Percentiles rank a stretch among this genome's conserved stretches.
Conservation (phyloP, 768 basidiomycete genomes). For the Panaeolus cyanescens region DNA sequence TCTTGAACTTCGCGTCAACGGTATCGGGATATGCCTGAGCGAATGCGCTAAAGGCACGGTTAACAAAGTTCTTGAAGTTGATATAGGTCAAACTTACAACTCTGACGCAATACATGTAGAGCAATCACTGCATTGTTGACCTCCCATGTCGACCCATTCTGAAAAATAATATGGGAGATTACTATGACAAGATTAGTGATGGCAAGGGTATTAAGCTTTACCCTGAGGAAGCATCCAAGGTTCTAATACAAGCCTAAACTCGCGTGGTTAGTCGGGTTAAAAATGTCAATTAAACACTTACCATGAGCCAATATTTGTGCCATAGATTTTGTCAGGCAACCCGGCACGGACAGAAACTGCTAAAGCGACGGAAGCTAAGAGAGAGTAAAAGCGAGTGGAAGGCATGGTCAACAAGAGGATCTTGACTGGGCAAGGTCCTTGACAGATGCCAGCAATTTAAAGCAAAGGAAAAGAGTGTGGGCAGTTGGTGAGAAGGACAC, state of each 20-base stretch:
- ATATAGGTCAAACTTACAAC: constrained; percentile 46
- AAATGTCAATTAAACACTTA: constrained; percentile 38
- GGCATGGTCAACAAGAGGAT: constrained; percentile 15
- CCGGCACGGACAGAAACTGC: background rate
- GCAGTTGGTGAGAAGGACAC: background rate
- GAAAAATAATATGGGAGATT: background rate
- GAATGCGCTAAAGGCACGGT: constrained; percentile 47
- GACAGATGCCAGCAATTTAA: constrained; percentile 2
- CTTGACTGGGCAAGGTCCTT: background rate
- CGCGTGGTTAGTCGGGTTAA: constrained; percentile 8
- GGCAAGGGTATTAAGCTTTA: constrained; percentile 19
- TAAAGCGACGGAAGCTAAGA: constrained; percentile 9
- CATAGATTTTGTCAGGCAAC: constrained; percentile 55
- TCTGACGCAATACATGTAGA: constrained; percentile 65
- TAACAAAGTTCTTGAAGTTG: background rate
- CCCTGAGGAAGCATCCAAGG: constrained; percentile 83
- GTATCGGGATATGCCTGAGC: constrained; percentile 59
- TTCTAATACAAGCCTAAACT: constrained; percentile 70
- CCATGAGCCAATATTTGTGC: constrained; percentile 75
- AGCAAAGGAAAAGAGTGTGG: constrained; percentile 1
- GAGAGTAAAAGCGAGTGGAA: constrained; percentile 23
- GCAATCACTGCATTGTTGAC: constrained; percentile 60
- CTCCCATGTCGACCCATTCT: constrained; percentile 81
- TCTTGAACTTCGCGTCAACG: constrained; percentile 57
- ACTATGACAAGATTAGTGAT: background rate